These are phyloP conservation scores for Vitis riparia DNA, from an alignment of 164 flowering plant genomes.

Conservation along the genomic window DNA sequence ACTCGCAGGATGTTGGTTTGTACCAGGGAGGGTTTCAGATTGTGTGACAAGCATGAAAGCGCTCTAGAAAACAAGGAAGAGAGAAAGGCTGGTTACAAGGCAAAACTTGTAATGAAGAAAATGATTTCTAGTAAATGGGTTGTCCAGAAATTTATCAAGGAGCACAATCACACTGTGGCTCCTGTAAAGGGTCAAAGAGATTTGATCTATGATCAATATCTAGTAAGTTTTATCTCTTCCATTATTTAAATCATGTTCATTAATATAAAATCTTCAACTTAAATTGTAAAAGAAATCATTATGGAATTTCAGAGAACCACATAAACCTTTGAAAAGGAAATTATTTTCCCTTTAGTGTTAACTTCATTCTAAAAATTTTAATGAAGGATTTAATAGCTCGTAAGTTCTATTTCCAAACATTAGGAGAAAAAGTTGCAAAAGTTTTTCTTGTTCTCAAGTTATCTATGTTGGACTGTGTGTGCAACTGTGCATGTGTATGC, in stretches of 20 bases:
- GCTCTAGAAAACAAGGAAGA: constrained; percentile 48
- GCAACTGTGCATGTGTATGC: too few relatives aligned
- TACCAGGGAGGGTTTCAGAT: constrained; percentile 69
- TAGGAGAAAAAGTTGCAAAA: too few relatives aligned
- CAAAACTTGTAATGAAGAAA: constrained; percentile 59
- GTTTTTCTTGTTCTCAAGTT: too few relatives aligned
- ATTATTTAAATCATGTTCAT: neutral
- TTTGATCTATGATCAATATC: constrained; percentile 51
- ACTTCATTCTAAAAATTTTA: too few relatives aligned
- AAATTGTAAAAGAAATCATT: neutral
- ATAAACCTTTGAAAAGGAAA: too few relatives aligned
- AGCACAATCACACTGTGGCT: constrained; percentile 51
- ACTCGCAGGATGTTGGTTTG: constrained; percentile 76
- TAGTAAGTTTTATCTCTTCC: constrained; percentile 39
- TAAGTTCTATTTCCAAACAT: too few relatives aligned
- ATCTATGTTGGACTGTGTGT: too few relatives aligned
- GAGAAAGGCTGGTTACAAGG: constrained; percentile 63
- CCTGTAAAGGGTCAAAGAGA: constrained; percentile 60
- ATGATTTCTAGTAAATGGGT: constrained; percentile 60
- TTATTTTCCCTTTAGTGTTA: too few relatives aligned
- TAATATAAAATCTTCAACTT: neutral
- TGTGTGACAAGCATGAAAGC: constrained; percentile 52
- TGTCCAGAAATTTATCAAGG: constrained; percentile 55
- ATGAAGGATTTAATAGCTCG: too few relatives aligned
- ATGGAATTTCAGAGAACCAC: too few relatives aligned